Evolutionary conservation across 495 filamentous ascomycete genomes (phyloP).

Genomic region (Podospora pseudocomata): DNA sequence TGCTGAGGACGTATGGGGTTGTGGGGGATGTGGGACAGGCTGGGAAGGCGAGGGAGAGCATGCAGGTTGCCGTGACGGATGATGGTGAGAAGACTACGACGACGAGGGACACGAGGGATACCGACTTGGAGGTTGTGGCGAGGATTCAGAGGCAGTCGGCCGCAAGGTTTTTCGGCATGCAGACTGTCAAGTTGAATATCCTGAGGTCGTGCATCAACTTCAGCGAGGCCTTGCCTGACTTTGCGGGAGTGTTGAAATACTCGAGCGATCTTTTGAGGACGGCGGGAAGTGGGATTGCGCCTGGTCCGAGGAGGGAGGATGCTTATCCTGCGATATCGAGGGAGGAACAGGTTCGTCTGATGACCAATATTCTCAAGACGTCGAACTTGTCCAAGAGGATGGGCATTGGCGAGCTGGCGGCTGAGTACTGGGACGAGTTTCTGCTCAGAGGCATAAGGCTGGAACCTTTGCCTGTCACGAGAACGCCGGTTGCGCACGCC

Average conservation of each 20-base stretch:
- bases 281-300: slow-evolving; percentile 73
- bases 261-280: slow-evolving; percentile 78
- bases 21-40: slow-evolving; percentile 34
- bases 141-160: slow-evolving; percentile 51
- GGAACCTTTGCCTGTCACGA: slow-evolving; percentile 43
- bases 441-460: slow-evolving; percentile 78
- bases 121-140: slow-evolving; percentile 48
- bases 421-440: slow-evolving; percentile 96
- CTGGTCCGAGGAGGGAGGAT: slow-evolving; percentile 57
- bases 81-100: slow-evolving; percentile 26
- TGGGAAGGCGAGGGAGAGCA: neutral
- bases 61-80: neutral
- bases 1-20: slow-evolving; percentile 50
- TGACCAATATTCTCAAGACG: slow-evolving; percentile 80
- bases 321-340: slow-evolving; percentile 61
- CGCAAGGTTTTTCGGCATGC: slow-evolving; percentile 59
- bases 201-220: slow-evolving; percentile 81
- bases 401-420: slow-evolving; percentile 63
- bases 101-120: slow-evolving; percentile 6
- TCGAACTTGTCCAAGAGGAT: slow-evolving; percentile 69
- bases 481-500: slow-evolving; percentile 65
- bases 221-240: slow-evolving; percentile 90
- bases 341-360: slow-evolving; percentile 80
- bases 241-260: slow-evolving; percentile 79
- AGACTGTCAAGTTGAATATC: slow-evolving; percentile 75